phyloP scores from a whole-genome alignment of 1,284 basidiomycete genomes.

The Gymnopus androsaceus region DNA sequence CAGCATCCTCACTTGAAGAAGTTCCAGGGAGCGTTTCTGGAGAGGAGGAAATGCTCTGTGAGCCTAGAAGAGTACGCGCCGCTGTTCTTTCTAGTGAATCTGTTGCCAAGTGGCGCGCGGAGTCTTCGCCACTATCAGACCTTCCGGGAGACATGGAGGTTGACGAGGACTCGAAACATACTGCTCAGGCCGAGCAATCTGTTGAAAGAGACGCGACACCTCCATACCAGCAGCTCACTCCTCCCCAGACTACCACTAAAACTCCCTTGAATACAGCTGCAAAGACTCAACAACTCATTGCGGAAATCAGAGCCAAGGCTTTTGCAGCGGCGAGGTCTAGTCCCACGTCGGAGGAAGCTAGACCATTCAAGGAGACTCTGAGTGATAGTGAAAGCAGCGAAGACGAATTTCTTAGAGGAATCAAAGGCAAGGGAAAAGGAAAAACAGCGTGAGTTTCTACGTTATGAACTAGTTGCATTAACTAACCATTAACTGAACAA shows the following conservation, averaged over 20 bases:
- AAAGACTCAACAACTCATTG: slow-evolving; percentile 62
- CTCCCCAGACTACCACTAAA: slow-evolving; percentile 37
- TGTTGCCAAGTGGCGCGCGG: slow-evolving; percentile 45
- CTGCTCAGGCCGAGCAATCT: not conserved
- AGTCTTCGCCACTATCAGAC: slow-evolving; percentile 18
- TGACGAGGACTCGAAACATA: slow-evolving; percentile 20
- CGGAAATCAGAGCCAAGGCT: slow-evolving; percentile 59
- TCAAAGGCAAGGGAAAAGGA: slow-evolving; percentile 25
- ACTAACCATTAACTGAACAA: not conserved
- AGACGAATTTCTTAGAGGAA: slow-evolving; percentile 20
- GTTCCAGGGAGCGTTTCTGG: slow-evolving; percentile 73
- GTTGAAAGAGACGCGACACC: slow-evolving; percentile 5
- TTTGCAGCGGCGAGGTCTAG: slow-evolving; percentile 40
- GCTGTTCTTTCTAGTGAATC: slow-evolving; percentile 36
- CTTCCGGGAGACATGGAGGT: slow-evolving; percentile 27
- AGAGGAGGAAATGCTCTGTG: slow-evolving; percentile 53
- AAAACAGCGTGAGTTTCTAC: not conserved
- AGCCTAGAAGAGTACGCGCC: slow-evolving; percentile 22
- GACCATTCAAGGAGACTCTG: slow-evolving; percentile 41
- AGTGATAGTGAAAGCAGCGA: slow-evolving; percentile 57
- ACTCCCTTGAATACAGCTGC: slow-evolving; percentile 37
- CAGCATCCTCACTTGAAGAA: slow-evolving; percentile 22
- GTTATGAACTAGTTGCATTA: not conserved
- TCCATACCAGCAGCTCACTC: slow-evolving; percentile 31
- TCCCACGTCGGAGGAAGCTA: slow-evolving; percentile 40